These are phyloP conservation scores for Lachancea meyersii DNA, from an alignment of 805 yeast genomes.

Conservation along the genomic window DNA sequence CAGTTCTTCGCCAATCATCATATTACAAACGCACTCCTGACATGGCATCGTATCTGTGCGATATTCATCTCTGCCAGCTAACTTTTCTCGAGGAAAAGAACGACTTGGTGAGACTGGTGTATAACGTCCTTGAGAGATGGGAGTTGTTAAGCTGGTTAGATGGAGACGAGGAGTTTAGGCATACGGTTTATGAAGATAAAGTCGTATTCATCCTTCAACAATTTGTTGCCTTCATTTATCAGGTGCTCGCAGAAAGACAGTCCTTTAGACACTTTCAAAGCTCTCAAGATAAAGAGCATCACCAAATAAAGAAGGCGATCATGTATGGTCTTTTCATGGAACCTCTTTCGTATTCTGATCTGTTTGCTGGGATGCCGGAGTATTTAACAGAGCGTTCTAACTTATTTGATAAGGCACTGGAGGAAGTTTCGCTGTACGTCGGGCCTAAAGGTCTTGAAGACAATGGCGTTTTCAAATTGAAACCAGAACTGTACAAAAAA, in stretches of 20 bases:
- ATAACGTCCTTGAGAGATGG: conserved; percentile 52
- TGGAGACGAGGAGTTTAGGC: conserved; percentile 29
- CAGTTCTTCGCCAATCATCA: conserved; percentile 45
- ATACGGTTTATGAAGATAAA: conserved; percentile 44
- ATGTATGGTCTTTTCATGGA: conserved; percentile 45
- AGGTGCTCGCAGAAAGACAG: conserved; percentile 62
- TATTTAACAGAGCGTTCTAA: conserved; percentile 33
- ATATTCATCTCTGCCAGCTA: conserved; percentile 64
- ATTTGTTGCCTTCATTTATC: conserved; percentile 63
- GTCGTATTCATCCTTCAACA: conserved; percentile 69
- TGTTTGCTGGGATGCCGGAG: conserved; percentile 35
- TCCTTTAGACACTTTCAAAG: conserved; percentile 43
- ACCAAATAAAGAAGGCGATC: conserved; percentile 38
- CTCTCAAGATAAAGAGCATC: conserved; percentile 27
- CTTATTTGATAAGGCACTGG: conserved; percentile 44
- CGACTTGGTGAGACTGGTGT: conserved; percentile 51
- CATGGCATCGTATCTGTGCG: conserved; percentile 58
- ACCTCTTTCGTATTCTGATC: conserved; percentile 49
- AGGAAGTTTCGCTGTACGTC: conserved; percentile 52
- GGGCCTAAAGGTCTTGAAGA: conserved; percentile 65
- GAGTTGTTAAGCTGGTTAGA: conserved; percentile 47
- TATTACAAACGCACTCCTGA: conserved; percentile 45
- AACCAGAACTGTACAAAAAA: conserved; percentile 37
- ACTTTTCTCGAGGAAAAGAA: conserved; percentile 48
- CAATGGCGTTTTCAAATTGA: conserved; percentile 60